Percentiles rank a stretch among this genome's conserved stretches.
Evolutionary conservation across 345 rosid species (phyloP).

Genomic region (Jatropha curcas): DNA sequence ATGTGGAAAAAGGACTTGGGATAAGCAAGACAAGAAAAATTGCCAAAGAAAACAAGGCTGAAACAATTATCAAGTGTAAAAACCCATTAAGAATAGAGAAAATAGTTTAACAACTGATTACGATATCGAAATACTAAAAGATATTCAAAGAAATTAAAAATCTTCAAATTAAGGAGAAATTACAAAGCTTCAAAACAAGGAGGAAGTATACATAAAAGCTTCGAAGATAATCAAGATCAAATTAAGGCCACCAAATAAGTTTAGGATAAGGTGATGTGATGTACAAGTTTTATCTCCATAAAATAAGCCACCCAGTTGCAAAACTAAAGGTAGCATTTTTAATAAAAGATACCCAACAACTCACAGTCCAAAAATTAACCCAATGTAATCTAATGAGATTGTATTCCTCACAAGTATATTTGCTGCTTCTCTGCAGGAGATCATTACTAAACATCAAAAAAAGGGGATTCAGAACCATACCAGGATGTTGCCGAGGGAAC

Average conservation of each 20-base stretch:
- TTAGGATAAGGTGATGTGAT: not conserved
- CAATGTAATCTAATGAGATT: conserved; percentile 21
- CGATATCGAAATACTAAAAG: not conserved
- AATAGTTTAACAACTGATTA: not conserved
- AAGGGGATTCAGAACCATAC: conserved; percentile 53
- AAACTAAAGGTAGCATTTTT: not conserved
- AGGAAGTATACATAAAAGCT: too few species aligned
- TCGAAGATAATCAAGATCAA: too few species aligned
- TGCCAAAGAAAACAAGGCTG: not conserved
- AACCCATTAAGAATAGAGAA: not conserved
- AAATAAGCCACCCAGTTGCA: not conserved
- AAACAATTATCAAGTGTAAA: not conserved
- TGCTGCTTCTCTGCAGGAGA: conserved; percentile 28
- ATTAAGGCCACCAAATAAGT: not conserved
- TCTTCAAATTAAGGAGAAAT: not conserved
- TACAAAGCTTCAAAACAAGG: not conserved
- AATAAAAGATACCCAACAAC: conserved; percentile 12
- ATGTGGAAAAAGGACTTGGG: not conserved
- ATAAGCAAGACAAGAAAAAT: not conserved
- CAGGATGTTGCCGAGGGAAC: conserved; percentile 50
- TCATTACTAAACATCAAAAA: conserved; percentile 36
- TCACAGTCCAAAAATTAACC: not conserved
- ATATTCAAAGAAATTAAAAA: not conserved
- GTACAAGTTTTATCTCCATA: not conserved
- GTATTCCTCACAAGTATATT: conserved; percentile 14